Conservation (phyloP, 192 early-diverging fungal genomes). For the Coemansia guatemalensis region DNA sequence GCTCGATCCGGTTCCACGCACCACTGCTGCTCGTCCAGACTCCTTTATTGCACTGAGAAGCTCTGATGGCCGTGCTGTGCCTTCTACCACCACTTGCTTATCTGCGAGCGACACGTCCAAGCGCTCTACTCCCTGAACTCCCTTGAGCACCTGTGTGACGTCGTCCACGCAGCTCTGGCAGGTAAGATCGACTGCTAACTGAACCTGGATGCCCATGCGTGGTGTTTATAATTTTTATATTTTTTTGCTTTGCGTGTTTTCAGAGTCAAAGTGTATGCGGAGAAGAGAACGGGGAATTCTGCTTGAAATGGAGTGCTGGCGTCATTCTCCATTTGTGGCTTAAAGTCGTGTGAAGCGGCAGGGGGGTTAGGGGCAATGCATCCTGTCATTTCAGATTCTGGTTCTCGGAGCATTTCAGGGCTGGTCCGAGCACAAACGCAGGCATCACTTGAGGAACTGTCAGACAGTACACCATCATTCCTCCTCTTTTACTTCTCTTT, state of each 20-base stretch:
- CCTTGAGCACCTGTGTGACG: constrained; percentile 59
- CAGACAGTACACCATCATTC: not conserved
- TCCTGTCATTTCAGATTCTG: too few species aligned
- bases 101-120: constrained; percentile 66
- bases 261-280: too few species aligned
- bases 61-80: constrained; percentile 53
- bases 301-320: not conserved
- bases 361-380: too few species aligned
- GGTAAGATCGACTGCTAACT: constrained; percentile 86
- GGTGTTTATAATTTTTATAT: not conserved
- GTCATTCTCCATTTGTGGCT: too few species aligned
- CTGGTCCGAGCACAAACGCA: too few species aligned
- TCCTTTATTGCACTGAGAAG: constrained; percentile 64
- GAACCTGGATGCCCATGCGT: constrained; percentile 56
- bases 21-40: constrained; percentile 73
- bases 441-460: too few species aligned
- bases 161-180: constrained; percentile 77
- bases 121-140: constrained; percentile 59
- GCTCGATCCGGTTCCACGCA: constrained; percentile 73
- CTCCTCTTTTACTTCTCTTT: not conserved
- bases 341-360: too few species aligned
- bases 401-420: too few species aligned
- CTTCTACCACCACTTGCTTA: constrained; percentile 76
- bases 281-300: not conserved
- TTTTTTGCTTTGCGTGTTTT: too few species aligned